Conservation (phyloP, 345 rosid genomes). For the Citrus cavaleriei region DNA sequence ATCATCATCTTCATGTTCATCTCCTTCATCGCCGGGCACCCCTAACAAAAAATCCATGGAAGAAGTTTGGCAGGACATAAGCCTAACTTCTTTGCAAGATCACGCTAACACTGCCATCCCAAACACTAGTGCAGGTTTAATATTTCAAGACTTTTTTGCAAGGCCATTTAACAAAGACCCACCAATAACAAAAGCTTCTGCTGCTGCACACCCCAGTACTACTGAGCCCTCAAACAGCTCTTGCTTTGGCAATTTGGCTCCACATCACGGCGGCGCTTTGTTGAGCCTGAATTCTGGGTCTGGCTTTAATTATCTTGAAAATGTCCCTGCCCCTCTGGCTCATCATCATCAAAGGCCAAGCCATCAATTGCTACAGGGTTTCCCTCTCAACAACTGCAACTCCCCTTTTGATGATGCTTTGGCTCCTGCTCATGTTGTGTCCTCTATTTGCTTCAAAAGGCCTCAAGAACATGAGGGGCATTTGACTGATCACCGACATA, state of each 20-base stretch:
- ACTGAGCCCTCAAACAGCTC: background rate
- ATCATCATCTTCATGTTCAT: constrained; percentile 10
- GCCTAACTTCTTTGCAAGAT: constrained; percentile 18
- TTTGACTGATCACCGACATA: constrained; percentile 29
- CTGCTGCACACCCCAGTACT: background rate
- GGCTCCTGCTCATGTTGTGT: constrained; percentile 11
- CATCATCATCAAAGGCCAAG: background rate
- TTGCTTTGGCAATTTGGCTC: background rate
- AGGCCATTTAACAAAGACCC: constrained; percentile 19
- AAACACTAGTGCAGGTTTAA: constrained; percentile 6
- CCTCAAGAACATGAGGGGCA: constrained; percentile 15
- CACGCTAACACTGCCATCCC: background rate
- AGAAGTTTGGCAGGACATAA: constrained; percentile 50
- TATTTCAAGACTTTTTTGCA: constrained; percentile 34
- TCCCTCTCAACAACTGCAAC: background rate
- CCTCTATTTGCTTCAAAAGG: constrained; percentile 16
- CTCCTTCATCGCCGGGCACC: constrained; percentile 2
- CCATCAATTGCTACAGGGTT: background rate
- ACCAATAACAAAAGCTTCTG: background rate
- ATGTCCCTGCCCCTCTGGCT: background rate
- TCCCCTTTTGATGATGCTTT: constrained; percentile 3
- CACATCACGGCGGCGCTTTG: constrained; percentile 11
- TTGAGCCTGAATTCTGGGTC: constrained; percentile 30
- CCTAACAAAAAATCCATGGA: constrained; percentile 30
- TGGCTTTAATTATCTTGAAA: constrained; percentile 8